Percentiles rank a stretch among this genome's conserved stretches.
Conservation (phyloP, 2,329 filamentous ascomycete genomes). For the Aschersonia sp. region DNA sequence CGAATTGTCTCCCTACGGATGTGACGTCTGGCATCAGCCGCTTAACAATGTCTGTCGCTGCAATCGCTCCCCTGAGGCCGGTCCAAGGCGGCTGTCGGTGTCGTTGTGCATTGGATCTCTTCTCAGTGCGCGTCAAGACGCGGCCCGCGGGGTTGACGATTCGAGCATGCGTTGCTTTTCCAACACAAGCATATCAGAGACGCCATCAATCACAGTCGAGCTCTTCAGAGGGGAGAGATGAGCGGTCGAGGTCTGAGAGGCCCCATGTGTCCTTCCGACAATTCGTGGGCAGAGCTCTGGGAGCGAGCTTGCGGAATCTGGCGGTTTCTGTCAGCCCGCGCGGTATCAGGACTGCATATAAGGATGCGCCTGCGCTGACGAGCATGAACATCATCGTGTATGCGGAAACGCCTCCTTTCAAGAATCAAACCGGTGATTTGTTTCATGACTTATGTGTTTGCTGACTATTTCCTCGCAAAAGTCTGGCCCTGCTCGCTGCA, state of each 20-base stretch:
- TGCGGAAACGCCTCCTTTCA: background rate
- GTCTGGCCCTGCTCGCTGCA: slow-evolving; percentile 14
- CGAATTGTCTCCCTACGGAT: background rate
- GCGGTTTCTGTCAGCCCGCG: slow-evolving; percentile 18
- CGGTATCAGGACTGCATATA: slow-evolving; percentile 19
- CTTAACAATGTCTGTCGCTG: slow-evolving; percentile 17
- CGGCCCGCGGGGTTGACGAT: slow-evolving; percentile 13
- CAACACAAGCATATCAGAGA: slow-evolving; percentile 8
- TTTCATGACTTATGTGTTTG: background rate
- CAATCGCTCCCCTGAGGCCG: slow-evolving; percentile 18
- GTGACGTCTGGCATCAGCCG: background rate
- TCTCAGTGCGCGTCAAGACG: slow-evolving; percentile 18
- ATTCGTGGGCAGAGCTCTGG: slow-evolving; percentile 14
- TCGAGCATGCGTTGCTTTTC: slow-evolving; percentile 15
- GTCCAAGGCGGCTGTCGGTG: slow-evolving; percentile 15
- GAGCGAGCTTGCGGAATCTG: slow-evolving; percentile 19
- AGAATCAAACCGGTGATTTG: background rate
- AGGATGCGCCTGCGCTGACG: slow-evolving; percentile 16
- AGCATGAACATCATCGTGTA: slow-evolving; percentile 17
- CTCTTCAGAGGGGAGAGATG: slow-evolving; percentile 4
- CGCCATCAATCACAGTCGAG: slow-evolving; percentile 16
- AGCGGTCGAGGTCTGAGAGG: slow-evolving; percentile 7
- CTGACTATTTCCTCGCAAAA: slow-evolving; percentile 5
- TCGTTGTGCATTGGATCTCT: slow-evolving; percentile 13
- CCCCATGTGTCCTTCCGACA: slow-evolving; percentile 18